phyloP scores from a whole-genome alignment of 768 basidiomycete genomes.

The Mycena filopes region DNA sequence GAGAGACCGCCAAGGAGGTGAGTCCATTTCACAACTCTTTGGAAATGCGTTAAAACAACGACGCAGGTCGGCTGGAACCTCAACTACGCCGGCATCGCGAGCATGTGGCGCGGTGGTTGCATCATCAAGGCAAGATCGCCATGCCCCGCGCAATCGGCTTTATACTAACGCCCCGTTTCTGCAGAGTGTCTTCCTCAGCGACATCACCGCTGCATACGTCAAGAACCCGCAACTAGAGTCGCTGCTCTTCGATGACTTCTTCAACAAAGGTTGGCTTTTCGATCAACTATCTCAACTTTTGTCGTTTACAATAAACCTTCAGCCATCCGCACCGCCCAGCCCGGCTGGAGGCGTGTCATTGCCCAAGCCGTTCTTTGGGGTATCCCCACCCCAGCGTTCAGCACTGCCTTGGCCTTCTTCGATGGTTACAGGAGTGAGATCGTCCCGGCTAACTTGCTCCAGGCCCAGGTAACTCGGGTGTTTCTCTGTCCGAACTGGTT shows the following conservation, averaged over 20 bases:
- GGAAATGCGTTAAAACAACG: background rate
- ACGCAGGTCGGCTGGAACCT: constrained; percentile 83
- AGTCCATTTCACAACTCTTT: constrained; percentile 21
- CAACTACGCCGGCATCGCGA: constrained; percentile 97
- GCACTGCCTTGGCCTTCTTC: constrained; percentile 98
- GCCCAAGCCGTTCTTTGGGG: constrained; percentile 98
- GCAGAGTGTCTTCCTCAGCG: constrained; percentile 91
- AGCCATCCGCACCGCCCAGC: constrained; percentile 95
- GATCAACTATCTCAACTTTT: constrained; percentile 1
- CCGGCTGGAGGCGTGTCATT: constrained; percentile 97
- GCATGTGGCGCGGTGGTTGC: constrained; percentile 99
- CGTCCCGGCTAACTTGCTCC: constrained; percentile 93
- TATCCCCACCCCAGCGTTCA: constrained; percentile 97
- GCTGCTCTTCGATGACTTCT: constrained; percentile 96
- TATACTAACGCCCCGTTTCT: background rate
- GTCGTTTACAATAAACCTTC: constrained; percentile 19
- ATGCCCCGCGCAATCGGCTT: background rate
- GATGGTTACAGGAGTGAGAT: constrained; percentile 98
- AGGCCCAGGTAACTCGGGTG: constrained; percentile 78
- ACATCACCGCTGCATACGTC: constrained; percentile 90
- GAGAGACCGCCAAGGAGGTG: constrained; percentile 95
- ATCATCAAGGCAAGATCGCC: constrained; percentile 84
- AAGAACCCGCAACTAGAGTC: constrained; percentile 90
- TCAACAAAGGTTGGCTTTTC: constrained; percentile 78
- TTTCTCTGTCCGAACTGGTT: background rate